phyloP scores from a whole-genome alignment of 495 filamentous ascomycete genomes.

The Neurospora sp. region DNA sequence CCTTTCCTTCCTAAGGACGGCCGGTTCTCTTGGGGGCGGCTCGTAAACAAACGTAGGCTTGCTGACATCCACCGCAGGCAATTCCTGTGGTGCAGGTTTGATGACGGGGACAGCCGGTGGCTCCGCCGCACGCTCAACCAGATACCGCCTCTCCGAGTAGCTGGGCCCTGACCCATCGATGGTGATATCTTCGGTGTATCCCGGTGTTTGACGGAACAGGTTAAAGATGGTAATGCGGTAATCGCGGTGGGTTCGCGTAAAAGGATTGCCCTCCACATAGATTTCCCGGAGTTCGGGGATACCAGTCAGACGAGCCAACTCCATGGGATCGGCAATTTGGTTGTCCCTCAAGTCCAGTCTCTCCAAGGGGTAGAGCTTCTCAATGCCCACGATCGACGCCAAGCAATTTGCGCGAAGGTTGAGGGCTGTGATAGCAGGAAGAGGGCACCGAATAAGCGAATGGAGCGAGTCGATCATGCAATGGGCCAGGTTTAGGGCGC shows the following conservation, averaged over 20 bases:
- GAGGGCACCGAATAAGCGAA: conserved; percentile 72
- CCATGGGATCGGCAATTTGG: conserved; percentile 76
- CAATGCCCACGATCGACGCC: conserved; percentile 79
- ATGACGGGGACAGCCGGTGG: conserved; percentile 66
- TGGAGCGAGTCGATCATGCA: conserved; percentile 97
- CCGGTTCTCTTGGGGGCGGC: conserved; percentile 29
- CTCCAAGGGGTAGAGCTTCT: conserved; percentile 79
- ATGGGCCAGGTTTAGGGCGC: conserved; percentile 83
- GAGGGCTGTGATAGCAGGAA: conserved; percentile 86
- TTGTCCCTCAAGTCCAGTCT: conserved; percentile 89
- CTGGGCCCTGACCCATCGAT: conserved; percentile 76
- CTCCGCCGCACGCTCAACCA: conserved; percentile 74
- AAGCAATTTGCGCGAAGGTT: conserved; percentile 88
- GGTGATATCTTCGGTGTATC: conserved; percentile 80
- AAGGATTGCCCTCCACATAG: conserved; percentile 84
- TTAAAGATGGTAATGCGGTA: conserved; percentile 93
- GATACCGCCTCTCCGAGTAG: conserved; percentile 70
- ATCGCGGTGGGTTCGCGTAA: conserved; percentile 72
- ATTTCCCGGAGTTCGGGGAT: conserved; percentile 88
- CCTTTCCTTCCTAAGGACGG: conserved; percentile 42
- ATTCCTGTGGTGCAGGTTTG: conserved; percentile 48
- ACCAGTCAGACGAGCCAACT: conserved; percentile 79
- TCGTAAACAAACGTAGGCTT: conserved; percentile 50
- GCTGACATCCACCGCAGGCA: conserved; percentile 52
- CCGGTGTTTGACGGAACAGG: conserved; percentile 84